Percentiles rank a stretch among this genome's conserved stretches.
phyloP scores from a whole-genome alignment of 129 eudicot genomes.

The Chrysanthemum lavandulifolium region DNA sequence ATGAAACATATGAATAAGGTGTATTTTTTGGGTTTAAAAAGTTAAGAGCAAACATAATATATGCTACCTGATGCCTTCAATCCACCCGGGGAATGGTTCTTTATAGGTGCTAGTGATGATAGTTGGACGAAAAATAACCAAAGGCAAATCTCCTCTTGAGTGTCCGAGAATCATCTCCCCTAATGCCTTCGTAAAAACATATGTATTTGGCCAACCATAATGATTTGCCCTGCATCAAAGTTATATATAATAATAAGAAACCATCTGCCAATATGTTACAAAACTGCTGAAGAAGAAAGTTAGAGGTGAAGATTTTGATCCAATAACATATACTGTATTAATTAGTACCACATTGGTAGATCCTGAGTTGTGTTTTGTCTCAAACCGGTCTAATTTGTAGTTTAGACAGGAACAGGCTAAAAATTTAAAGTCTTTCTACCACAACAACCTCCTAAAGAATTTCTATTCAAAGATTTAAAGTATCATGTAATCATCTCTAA shows the following conservation, averaged over 20 bases:
- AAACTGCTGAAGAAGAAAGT: neutral
- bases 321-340: no score
- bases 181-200: slow-evolving; percentile 88
- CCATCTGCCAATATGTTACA: neutral
- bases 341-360: no score
- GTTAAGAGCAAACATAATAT: neutral
- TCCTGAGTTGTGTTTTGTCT: no score
- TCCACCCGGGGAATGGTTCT: slow-evolving; percentile 96
- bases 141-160: slow-evolving; percentile 40
- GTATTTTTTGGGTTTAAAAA: no score
- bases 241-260: neutral
- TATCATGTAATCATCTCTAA: no score
- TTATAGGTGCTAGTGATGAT: slow-evolving; percentile 71
- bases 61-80: slow-evolving; percentile 83
- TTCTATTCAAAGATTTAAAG: no score
- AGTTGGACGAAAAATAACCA: slow-evolving; percentile 80
- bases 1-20: no score
- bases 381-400: no score
- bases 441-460: no score
- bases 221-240: slow-evolving; percentile 50
- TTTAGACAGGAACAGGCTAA: no score
- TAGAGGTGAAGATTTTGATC: no score
- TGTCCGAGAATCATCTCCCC: slow-evolving; percentile 83
- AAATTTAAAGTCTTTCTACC: no score
- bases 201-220: slow-evolving; percentile 93